Evolutionary conservation across 1,284 basidiomycete genomes (phyloP), one percentile per base, ranked within the genome.

Genomic region (Paramarasmius palmivorus): DNA sequence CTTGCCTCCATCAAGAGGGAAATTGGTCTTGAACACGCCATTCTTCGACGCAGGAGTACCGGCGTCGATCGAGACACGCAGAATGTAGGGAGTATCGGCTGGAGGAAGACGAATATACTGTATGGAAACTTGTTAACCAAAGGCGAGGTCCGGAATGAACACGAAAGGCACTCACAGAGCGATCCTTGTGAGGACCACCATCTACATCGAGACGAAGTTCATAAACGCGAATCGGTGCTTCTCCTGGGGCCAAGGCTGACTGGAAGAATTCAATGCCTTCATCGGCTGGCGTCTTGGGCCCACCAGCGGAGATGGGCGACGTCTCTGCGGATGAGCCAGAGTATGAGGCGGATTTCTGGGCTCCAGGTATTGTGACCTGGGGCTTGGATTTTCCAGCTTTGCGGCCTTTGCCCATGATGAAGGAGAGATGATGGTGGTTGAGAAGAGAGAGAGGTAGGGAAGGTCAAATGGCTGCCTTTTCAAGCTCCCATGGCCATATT

Each of bases 51-150:
- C 92, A 1, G 90, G 86, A 0, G 93, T 93, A 9, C 95, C 95
- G 0, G 95, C 90, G 54, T 92, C 90, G 51, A 98, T 79, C 9
- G 90, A 88, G 44, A 98, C 90, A 50, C 95, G 85, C 22, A 98
- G 75, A 45, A 98, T 82, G 67, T 97, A 98, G 2, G 95, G 94
- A 17, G 73, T 76, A 63, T 86, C 82, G n/a, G 95, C 92, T 10
- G 95, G 92, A 7, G 95, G 95, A 23, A 98, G 84, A 49, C 95
- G 93, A 63, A 95, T 89, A 69, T 97, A 97, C 95, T 98, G 65
- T n/a, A n/a, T 52, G 25, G 46, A 44, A 48, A 53, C 40, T 46
- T 9, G 48, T 37, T 35, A 37, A 52, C 49, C 46, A 53, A 56
- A 67, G 15, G 60, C 60, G 38, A 57, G 49, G 47, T 48, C 52